Evolutionary conservation across 371 early-diverging fungal genomes (phyloP).

Genomic region (Apophysomyces variabilis): DNA sequence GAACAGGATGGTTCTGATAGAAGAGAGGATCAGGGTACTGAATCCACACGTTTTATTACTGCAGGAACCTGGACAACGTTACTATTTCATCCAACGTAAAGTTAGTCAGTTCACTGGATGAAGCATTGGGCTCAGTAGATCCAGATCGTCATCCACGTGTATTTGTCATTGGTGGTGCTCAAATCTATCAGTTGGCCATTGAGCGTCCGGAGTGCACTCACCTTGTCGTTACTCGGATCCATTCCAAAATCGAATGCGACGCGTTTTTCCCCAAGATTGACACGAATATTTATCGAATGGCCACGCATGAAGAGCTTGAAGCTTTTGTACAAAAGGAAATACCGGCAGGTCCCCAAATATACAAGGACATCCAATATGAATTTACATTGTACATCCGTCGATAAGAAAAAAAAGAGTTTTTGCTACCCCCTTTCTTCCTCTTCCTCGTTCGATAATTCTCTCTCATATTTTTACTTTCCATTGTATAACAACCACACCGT

Average conservation of each 20-base stretch:
- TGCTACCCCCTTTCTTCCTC: no score
- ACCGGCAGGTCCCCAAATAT: conserved; percentile 50
- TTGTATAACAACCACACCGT: no score
- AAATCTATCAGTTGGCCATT: conserved; percentile 63
- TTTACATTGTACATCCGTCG: conserved; percentile 42
- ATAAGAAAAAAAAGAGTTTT: background rate
- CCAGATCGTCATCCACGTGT: conserved; percentile 32
- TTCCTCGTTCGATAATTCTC: no score
- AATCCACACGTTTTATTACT: background rate
- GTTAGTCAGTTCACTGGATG: conserved; percentile 39
- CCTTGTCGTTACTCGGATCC: conserved; percentile 66
- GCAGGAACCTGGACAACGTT: background rate
- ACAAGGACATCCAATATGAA: conserved; percentile 50
- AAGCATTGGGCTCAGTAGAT: conserved; percentile 27
- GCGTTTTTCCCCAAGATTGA: conserved; percentile 70
- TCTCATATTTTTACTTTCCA: no score
- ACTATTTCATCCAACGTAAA: conserved; percentile 14
- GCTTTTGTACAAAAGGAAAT: conserved; percentile 45
- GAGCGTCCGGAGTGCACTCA: conserved; percentile 54
- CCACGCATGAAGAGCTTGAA: conserved; percentile 46
- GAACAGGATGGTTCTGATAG: no score
- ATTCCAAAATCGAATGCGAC: conserved; percentile 60
- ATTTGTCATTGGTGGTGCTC: conserved; percentile 70
- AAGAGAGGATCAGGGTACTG: no score
- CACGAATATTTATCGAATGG: conserved; percentile 30